These are phyloP conservation scores for Arthrocladium fulminans DNA, from an alignment of 2,329 filamentous ascomycete species.

Conservation along the genomic window DNA sequence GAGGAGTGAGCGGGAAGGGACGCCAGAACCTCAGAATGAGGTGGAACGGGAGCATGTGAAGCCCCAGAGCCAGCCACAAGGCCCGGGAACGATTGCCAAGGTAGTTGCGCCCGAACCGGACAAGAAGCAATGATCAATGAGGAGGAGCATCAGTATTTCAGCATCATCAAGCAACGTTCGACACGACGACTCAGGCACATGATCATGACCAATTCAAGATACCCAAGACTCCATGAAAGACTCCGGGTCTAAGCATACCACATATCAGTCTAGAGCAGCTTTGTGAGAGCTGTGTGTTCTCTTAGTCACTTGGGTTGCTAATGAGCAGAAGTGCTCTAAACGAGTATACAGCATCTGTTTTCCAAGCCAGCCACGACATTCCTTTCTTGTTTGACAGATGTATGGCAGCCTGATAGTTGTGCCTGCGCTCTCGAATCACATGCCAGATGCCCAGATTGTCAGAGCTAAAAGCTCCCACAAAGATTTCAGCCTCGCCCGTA, in stretches of 20 bases:
- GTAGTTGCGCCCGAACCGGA: slow-evolving; percentile 12
- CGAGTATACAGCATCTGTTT: background rate
- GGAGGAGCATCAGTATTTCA: background rate
- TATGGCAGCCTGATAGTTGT: background rate
- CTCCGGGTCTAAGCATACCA: slow-evolving; percentile 1
- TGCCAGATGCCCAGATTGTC: background rate
- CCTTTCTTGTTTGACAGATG: background rate
- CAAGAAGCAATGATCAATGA: slow-evolving; percentile 11
- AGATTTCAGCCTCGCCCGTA: background rate
- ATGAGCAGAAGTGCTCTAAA: background rate
- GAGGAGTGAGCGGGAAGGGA: slow-evolving; percentile 42
- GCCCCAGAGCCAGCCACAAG: slow-evolving; percentile 13
- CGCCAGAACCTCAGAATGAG: slow-evolving; percentile 39
- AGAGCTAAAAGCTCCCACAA: background rate
- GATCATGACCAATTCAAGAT: slow-evolving; percentile 14
- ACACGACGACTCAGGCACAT: slow-evolving; percentile 13
- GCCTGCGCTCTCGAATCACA: background rate
- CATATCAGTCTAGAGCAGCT: slow-evolving; percentile 7
- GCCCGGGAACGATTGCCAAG: slow-evolving; percentile 13
- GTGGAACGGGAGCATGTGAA: slow-evolving; percentile 4
- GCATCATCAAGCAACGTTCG: slow-evolving; percentile 10
- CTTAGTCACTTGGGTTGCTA: background rate
- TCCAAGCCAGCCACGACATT: background rate
- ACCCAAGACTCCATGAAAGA: slow-evolving; percentile 9
- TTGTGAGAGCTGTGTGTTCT: background rate